Conservation (phyloP, 2,329 filamentous ascomycete species). For the Pseudophaeomoniella oleicola region DNA sequence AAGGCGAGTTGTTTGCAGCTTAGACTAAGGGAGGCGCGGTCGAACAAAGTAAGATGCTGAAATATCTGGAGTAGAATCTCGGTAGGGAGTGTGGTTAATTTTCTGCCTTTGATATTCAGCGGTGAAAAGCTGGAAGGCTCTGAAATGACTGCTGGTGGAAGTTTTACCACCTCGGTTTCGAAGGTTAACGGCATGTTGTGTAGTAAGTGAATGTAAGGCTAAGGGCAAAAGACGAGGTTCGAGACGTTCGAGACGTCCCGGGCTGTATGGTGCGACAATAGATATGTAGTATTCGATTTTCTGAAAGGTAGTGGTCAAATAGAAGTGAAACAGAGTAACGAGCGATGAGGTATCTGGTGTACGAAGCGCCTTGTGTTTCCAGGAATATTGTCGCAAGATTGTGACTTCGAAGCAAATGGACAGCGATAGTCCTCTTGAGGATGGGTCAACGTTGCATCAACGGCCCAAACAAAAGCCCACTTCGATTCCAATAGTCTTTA, state of each 20-base stretch:
- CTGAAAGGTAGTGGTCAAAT: too few species aligned
- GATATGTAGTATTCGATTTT: too few species aligned
- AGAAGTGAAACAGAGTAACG: too few species aligned
- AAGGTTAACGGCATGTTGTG: background rate
- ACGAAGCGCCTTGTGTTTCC: too few species aligned
- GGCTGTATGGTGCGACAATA: too few species aligned
- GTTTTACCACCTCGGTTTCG: background rate
- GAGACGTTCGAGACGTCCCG: too few species aligned
- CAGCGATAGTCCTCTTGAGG: too few species aligned
- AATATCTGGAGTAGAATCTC: background rate
- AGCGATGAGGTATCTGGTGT: too few species aligned
- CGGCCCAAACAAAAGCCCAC: constrained; percentile 66
- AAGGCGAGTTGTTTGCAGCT: background rate
- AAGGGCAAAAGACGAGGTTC: too few species aligned
- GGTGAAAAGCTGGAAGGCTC: background rate
- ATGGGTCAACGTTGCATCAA: constrained; percentile 28
- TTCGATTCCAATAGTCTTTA: constrained; percentile 70
- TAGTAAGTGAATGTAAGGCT: too few species aligned
- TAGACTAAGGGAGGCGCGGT: background rate
- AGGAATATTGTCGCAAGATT: too few species aligned
- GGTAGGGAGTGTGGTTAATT: background rate
- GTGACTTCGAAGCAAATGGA: too few species aligned
- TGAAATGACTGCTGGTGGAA: background rate
- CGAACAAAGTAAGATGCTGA: background rate
- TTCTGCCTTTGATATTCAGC: background rate